Conservation (phyloP, 106 monocot species). For the Apostasia ramifera region DNA sequence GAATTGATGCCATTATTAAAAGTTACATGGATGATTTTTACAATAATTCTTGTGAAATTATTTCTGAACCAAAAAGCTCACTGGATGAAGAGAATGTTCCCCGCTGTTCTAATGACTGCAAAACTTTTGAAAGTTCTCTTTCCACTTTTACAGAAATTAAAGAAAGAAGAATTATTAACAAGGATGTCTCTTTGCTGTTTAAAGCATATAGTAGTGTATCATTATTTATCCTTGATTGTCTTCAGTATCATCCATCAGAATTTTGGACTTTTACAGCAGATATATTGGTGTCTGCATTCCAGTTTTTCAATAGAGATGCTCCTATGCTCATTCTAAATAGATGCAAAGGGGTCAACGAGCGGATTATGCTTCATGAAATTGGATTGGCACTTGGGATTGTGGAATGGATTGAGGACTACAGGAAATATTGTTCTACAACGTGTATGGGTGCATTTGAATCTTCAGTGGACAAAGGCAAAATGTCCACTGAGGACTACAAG, state of each 20-base stretch:
- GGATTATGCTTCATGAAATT: conserved; percentile 62
- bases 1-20: conserved; percentile 28
- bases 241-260: conserved; percentile 44
- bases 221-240: conserved; percentile 45
- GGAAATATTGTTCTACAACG: conserved; percentile 14
- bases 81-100: not conserved
- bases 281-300: conserved; percentile 38
- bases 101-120: not conserved
- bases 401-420: conserved; percentile 57
- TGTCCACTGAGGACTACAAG: not conserved
- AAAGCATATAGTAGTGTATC: conserved; percentile 15
- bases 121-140: not conserved
- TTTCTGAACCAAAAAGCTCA: not conserved
- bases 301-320: conserved; percentile 32
- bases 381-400: conserved; percentile 55
- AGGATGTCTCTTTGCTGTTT: conserved; percentile 3
- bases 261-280: conserved; percentile 48
- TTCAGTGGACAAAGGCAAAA: not conserved
- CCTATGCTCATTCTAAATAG: conserved; percentile 23
- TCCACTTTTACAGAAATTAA: not conserved
- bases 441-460: conserved; percentile 7
- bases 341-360: conserved; percentile 26
- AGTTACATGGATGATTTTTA: conserved; percentile 12
- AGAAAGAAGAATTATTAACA: not conserved
- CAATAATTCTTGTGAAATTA: not conserved